Base-by-base conservation (phyloP, 352 stramenopile species). In the Globisporangium spinosum region DNA sequence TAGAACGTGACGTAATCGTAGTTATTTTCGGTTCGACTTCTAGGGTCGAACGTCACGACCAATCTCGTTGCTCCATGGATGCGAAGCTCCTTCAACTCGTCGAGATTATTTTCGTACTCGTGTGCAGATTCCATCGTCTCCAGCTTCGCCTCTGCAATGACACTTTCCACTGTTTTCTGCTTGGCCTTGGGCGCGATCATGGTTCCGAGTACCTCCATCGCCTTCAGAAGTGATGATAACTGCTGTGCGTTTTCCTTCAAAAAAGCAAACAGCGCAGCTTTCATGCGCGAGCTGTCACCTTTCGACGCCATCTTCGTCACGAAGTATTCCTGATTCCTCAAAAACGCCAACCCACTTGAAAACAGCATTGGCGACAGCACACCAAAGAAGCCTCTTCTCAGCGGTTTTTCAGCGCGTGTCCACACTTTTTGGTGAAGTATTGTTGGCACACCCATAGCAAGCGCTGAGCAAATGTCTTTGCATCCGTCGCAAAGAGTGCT, bases 1-100 rank as follows among this genome's bases (percentile, higher is more conserved):
- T 80, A 94, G 64, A 98, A 97, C 17, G 83, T 94, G 27, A 97
- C 69, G 64, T 94, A 97, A 65, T 98, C 91, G 67, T 96, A 97
- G 62, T 91, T 93, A 32, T 77, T 77, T 69, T 98, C 91, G 5
- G 89, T 97, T 60, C 85, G 77, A 6, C 73, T 93, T 49, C 71
- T 75, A 22, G 86, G 53, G 56, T 97, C 91, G 61, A 97, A 97
- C 6, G 78, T 85, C 27, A 97, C 87, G 29, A 82, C 77, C 27
- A 97, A 91, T 35, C 70, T 72, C 8, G 65, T 80, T 32, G 90
- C 90, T 15, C 90, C 89, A 49, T 82, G 75, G 20, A 97, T 82
- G n/a, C 74, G 66, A 32, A 97, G 71, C 65, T 94, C 77, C 17
- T 70, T 87, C 15, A 89, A 62, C 40, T 82, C 74, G 63, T 97